Percentiles rank a stretch among this genome's conserved stretches.
phyloP scores from a whole-genome alignment of 1,284 basidiomycete species.

The Crucibulum cyathiforme region DNA sequence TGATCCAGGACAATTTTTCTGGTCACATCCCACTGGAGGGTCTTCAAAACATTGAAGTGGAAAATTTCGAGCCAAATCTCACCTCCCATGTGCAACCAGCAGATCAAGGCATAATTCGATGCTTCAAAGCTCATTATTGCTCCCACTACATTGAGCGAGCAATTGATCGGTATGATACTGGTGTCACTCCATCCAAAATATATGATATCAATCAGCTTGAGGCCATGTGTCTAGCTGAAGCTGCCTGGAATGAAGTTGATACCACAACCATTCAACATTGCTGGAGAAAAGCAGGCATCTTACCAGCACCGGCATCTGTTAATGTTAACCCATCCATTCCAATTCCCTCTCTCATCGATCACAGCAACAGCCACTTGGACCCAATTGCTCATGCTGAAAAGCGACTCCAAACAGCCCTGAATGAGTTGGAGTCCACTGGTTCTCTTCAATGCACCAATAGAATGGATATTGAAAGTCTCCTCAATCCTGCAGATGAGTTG shows the following conservation, averaged over 20 bases:
- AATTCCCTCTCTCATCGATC: neutral
- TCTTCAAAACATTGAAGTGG: neutral
- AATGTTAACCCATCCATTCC: neutral
- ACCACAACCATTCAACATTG: neutral
- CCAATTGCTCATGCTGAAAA: neutral
- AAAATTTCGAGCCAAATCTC: too few species aligned
- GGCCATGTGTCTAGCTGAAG: slow-evolving; percentile 33
- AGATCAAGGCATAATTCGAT: slow-evolving; percentile 26
- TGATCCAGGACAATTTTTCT: neutral
- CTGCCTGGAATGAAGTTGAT: slow-evolving; percentile 23
- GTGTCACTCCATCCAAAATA: slow-evolving; percentile 22
- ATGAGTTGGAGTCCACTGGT: neutral
- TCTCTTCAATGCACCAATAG: neutral
- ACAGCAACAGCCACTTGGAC: neutral
- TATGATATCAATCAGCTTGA: slow-evolving; percentile 41
- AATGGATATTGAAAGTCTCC: neutral
- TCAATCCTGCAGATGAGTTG: slow-evolving; percentile 1
- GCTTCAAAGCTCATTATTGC: slow-evolving; percentile 31
- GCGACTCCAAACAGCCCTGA: neutral
- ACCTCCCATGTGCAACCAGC: slow-evolving; percentile 16
- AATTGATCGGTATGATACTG: slow-evolving; percentile 29
- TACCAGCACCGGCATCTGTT: neutral
- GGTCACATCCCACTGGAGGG: neutral
- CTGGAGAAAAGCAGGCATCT: neutral
- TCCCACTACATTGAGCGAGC: slow-evolving; percentile 16